Conservation (phyloP, 2,329 filamentous ascomycete genomes). For the Penicillium sp. region DNA sequence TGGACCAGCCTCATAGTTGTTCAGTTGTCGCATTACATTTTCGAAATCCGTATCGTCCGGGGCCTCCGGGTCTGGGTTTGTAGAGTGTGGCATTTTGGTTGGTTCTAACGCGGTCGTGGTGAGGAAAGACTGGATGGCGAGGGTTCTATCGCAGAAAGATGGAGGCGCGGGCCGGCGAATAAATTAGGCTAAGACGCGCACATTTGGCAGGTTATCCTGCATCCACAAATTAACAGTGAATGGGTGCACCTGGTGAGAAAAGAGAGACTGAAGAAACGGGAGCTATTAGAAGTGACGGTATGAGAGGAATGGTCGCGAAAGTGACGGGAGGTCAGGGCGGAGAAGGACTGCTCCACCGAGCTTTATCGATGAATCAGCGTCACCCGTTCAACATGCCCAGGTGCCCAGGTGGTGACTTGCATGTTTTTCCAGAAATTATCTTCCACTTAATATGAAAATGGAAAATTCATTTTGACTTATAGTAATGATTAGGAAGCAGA, state of each 20-base stretch:
- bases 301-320: not conserved
- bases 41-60: conserved; percentile 43
- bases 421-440: too few species aligned
- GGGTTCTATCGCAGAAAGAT: not conserved
- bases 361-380: not conserved
- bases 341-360: not conserved
- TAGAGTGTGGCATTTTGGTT: conserved; percentile 42
- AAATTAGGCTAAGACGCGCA: not conserved
- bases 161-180: not conserved
- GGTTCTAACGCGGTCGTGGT: not conserved
- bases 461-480: too few species aligned
- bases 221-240: not conserved
- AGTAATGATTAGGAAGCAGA: too few species aligned
- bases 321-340: not conserved
- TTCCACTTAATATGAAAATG: too few species aligned
- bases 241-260: not conserved
- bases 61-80: conserved; percentile 26
- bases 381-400: too few species aligned
- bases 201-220: not conserved
- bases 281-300: not conserved
- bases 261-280: not conserved
- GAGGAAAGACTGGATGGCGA: not conserved
- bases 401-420: too few species aligned
- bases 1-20: conserved; percentile 36
- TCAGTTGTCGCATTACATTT: conserved; percentile 44